Evolutionary conservation across 1,284 basidiomycete genomes (phyloP).

Genomic region (Ustilago cynodontis): DNA sequence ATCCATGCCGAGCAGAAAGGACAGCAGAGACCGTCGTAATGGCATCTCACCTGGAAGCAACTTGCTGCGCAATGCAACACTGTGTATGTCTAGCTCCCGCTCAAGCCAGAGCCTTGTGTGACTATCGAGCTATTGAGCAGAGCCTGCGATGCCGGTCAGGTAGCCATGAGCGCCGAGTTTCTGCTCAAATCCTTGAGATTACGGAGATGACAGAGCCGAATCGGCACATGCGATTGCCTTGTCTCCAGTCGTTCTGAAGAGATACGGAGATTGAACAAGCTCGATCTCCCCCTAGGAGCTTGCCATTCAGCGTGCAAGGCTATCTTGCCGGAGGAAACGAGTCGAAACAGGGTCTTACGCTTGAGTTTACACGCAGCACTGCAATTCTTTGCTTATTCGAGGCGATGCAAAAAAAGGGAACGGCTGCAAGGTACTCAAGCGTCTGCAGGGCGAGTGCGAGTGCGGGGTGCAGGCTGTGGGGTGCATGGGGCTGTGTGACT

Average conservation of each 20-base stretch:
- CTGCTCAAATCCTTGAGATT: neutral
- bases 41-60: neutral
- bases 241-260: neutral
- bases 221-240: slow-evolving; percentile 17
- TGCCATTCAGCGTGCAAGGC: neutral
- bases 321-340: neutral
- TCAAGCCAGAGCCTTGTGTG: neutral
- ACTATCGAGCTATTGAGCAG: neutral
- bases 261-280: neutral
- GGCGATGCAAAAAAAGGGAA: neutral
- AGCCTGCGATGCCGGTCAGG: neutral
- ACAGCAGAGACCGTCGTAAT: slow-evolving; percentile 24
- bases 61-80: neutral
- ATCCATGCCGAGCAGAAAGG: slow-evolving; percentile 37
- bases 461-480: slow-evolving; percentile 6
- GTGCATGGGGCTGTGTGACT: slow-evolving; percentile 8
- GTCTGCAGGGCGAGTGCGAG: slow-evolving; percentile 12
- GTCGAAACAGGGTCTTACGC: slow-evolving; percentile 7
- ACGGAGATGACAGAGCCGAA: neutral
- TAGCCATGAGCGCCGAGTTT: neutral
- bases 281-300: neutral
- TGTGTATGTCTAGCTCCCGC: neutral
- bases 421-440: slow-evolving; percentile 3
- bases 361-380: slow-evolving; percentile 12
- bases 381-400: neutral